phyloP scores from a whole-genome alignment of 2,329 filamentous ascomycete species.

The Xylariaceae sp. region DNA sequence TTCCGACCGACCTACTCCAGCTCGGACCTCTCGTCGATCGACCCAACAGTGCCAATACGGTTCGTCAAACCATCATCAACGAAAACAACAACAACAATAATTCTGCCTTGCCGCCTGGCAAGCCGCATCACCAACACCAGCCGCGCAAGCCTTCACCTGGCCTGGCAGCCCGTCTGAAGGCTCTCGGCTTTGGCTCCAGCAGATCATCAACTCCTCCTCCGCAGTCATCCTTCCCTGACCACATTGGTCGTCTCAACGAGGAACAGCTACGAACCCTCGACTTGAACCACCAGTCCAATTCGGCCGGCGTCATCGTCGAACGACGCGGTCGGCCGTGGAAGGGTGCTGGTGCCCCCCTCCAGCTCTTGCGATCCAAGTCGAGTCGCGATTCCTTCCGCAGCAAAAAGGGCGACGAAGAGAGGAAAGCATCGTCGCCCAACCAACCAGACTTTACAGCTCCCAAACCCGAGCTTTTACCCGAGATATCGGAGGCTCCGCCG shows the following conservation, averaged over 20 bases:
- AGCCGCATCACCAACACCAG: constrained; percentile 22
- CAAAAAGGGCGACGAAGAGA: constrained; percentile 15
- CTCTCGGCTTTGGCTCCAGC: constrained; percentile 55
- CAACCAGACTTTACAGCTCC: constrained; percentile 8
- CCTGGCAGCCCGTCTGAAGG: constrained; percentile 60
- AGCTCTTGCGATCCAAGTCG: constrained; percentile 26
- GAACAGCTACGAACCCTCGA: constrained; percentile 67
- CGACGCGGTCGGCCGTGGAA: constrained; percentile 70
- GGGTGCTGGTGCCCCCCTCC: constrained; percentile 54
- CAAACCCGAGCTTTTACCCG: constrained; percentile 40
- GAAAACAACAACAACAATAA: constrained; percentile 21
- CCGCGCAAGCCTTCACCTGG: constrained; percentile 60
- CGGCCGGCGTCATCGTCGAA: constrained; percentile 47
- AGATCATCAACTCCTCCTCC: constrained; percentile 26
- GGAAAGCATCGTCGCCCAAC: constrained; percentile 7
- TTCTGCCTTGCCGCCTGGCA: constrained; percentile 19
- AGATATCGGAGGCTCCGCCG: constrained; percentile 46
- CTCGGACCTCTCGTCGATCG: constrained; percentile 28
- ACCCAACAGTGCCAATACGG: constrained; percentile 1
- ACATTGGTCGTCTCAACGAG: constrained; percentile 66
- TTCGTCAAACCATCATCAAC: constrained; percentile 13
- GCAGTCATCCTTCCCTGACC: constrained; percentile 33
- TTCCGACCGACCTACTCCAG: constrained; percentile 36
- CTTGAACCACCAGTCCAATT: constrained; percentile 58
- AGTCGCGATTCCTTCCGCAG: constrained; percentile 25